Base-by-base conservation (phyloP, 2,329 filamentous ascomycete genomes). In the Paraphoma chrysanthemicola region DNA sequence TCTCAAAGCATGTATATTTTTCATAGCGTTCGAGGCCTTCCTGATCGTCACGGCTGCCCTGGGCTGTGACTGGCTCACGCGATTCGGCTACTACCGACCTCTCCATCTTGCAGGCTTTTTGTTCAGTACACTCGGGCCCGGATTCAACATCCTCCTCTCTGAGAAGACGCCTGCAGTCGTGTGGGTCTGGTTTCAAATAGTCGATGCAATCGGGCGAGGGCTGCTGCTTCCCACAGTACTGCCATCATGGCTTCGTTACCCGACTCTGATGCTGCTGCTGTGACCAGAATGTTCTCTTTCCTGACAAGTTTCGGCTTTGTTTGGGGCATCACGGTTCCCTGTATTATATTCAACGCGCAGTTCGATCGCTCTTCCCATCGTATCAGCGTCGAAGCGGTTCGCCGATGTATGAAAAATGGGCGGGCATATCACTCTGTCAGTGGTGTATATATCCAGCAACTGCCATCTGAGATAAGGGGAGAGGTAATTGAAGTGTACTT, bases 401-500 rank as follows among this genome's bases (percentile, higher is more conserved):
- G 48, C 9, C 16, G 36, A 6, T n/a, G 7, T n/a, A 33, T 61
- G 11, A 30, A 9, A 16, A 28, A 47, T 23, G 64, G 62, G 7
- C 16, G 30, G 11, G 60, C 64, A 3, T 62, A 60, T 46, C 41
- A 52, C n/a, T 50, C 29, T n/a, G 59, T 53, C 11, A 46, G 41
- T 11, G 36, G 36, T 4, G 18, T 2, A 11, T 36, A 31, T 17
- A 7, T 16, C 8, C 10, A 23, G n/a, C 14, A 4, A 11, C 30
- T 46, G 14, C 9, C 44, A 17, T 29, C 28, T n/a, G 28, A 6
- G 10, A 11, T 46, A 6, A 8, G 42, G 9, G 23, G 1, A 6
- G 57, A 77, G 45, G 68, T 78, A 4, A 54, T 70, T 2, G 43
- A 50, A 1, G 67, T 77, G 1, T 78, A 75, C 52, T 54, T 59